Conservation (phyloP, 139 green algal species). For the Chlorella sorokiniana region DNA sequence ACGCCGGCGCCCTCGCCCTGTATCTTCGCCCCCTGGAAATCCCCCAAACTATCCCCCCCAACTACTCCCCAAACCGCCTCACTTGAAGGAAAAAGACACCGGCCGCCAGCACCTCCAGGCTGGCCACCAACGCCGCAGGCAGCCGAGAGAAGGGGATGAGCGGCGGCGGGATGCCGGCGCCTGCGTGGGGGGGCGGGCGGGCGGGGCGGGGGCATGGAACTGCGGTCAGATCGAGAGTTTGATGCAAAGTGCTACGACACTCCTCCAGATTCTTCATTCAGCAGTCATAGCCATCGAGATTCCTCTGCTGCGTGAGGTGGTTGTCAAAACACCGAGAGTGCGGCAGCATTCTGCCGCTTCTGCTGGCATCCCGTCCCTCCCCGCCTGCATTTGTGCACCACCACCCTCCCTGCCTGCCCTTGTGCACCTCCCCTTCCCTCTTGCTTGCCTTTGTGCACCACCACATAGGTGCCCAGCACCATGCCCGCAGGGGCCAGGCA, state of each 20-base stretch:
- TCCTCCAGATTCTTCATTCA: too few species aligned
- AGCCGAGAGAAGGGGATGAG: constrained; percentile 38
- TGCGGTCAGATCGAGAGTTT: too few species aligned
- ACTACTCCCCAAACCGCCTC: background rate
- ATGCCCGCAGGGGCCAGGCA: constrained; percentile 23
- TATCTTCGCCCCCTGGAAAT: too few species aligned
- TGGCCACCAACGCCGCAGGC: constrained; percentile 16
- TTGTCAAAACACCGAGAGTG: too few species aligned
- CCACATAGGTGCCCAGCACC: background rate
- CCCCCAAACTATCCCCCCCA: too few species aligned
- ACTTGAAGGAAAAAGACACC: constrained; percentile 15
- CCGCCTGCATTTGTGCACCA: background rate
- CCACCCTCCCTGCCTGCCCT: background rate
- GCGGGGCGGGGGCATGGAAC: background rate
- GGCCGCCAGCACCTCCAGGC: constrained; percentile 22
- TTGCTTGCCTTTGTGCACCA: constrained; percentile 14
- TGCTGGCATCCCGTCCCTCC: too few species aligned
- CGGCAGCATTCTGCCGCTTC: too few species aligned
- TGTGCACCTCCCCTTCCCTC: background rate
- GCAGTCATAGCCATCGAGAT: too few species aligned
- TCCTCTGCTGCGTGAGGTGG: too few species aligned
- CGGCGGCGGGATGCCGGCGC: constrained; percentile 28
- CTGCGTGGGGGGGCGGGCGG: background rate
- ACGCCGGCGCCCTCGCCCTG: too few species aligned
- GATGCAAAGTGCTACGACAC: too few species aligned